Percentiles rank a stretch among this genome's conserved stretches.
These are phyloP conservation scores for Apophysomyces sp. DNA, from an alignment of 371 early-diverging fungal species.

Conservation along the genomic window DNA sequence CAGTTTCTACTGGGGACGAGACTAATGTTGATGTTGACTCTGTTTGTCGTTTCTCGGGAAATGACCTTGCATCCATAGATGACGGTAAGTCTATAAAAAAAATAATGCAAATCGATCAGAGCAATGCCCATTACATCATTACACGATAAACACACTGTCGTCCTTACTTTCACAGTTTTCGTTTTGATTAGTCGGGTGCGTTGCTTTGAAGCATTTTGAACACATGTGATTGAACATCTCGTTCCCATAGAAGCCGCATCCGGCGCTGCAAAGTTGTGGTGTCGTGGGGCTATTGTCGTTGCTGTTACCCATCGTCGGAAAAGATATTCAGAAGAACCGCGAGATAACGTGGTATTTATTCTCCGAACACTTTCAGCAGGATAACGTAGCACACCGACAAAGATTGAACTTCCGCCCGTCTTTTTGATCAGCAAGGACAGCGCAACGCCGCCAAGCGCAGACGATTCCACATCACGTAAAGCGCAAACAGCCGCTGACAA, in stretches of 20 bases:
- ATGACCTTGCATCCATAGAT: not conserved
- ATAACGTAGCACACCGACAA: not conserved
- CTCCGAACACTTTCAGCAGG: not conserved
- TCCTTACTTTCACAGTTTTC: constrained; percentile 33
- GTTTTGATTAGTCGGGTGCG: constrained; percentile 23
- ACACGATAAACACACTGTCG: constrained; percentile 1
- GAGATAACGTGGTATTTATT: not conserved
- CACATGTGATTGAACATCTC: constrained; percentile 73
- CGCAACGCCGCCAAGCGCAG: too few species aligned
- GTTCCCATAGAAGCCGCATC: constrained; percentile 67
- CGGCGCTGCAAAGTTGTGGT: constrained; percentile 57
- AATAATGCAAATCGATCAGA: not conserved
- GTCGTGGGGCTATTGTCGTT: constrained; percentile 42
- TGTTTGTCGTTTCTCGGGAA: not conserved
- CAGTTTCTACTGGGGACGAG: not conserved
- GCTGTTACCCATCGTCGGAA: not conserved
- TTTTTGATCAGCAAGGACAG: too few species aligned
- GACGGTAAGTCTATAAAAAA: not conserved
- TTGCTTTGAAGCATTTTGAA: constrained; percentile 74
- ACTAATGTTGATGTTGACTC: not conserved
- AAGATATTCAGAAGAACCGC: not conserved
- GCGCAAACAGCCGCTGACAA: too few species aligned
- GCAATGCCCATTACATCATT: not conserved
- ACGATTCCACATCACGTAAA: too few species aligned
- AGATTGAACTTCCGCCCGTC: not conserved